phyloP scores from a whole-genome alignment of 2,329 filamentous ascomycete genomes.

The Sporothrix inflata region DNA sequence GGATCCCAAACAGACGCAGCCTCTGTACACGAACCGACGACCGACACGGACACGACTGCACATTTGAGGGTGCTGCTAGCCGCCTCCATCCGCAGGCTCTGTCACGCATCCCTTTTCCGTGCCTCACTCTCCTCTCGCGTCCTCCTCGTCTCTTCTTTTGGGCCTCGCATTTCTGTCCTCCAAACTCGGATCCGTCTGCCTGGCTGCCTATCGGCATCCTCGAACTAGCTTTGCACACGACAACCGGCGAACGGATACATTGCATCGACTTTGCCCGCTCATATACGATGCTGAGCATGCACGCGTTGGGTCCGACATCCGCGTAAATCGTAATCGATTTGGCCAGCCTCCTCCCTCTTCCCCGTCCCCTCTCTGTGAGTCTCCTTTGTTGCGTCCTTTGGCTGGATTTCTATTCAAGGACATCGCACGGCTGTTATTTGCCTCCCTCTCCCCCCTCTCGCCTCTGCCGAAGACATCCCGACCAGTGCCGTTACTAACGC shows the following conservation, averaged over 20 bases:
- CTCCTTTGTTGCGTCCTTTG: background rate
- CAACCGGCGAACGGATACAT: background rate
- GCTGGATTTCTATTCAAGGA: background rate
- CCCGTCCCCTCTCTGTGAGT: background rate
- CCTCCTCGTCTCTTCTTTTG: background rate
- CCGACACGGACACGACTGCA: slow-evolving; percentile 1
- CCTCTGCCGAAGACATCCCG: background rate
- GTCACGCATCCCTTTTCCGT: slow-evolving; percentile 13
- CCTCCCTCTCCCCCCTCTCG: background rate
- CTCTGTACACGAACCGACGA: background rate
- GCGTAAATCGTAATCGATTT: slow-evolving; percentile 6
- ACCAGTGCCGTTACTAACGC: slow-evolving; percentile 4
- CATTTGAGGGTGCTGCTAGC: slow-evolving; percentile 17
- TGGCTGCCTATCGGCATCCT: slow-evolving; percentile 1
- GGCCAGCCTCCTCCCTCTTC: background rate
- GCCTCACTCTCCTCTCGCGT: slow-evolving; percentile 8
- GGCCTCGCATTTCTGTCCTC: background rate
- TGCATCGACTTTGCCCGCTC: background rate
- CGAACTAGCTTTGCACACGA: background rate
- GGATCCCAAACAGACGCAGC: background rate
- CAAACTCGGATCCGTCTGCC: background rate
- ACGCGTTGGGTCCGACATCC: slow-evolving; percentile 22
- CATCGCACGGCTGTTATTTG: background rate
- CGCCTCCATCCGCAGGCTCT: background rate
- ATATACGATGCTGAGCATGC: slow-evolving; percentile 22